A percentile compares a stretch with the other conserved stretches of the same genome.
Evolutionary conservation across 768 basidiomycete species (phyloP).

Genomic region (Naganishia vishniacii): DNA sequence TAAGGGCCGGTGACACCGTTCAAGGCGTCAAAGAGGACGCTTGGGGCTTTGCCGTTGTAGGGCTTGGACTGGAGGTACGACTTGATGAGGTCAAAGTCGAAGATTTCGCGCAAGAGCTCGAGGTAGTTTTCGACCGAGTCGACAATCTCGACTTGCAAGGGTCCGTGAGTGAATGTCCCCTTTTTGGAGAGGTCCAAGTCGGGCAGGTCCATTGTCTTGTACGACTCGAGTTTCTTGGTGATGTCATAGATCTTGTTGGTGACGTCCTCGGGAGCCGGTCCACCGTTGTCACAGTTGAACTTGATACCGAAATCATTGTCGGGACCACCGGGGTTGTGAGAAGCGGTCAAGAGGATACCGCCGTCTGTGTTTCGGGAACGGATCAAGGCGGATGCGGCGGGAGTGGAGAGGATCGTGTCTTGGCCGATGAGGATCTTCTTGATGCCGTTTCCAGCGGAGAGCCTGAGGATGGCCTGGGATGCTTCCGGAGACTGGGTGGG

Average conservation of each 20-base stretch:
- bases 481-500: constrained; percentile 48
- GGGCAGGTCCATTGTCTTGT: constrained; percentile 74
- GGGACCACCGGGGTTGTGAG: constrained; percentile 98
- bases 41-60: constrained; percentile 55
- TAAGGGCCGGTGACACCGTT: constrained; percentile 98
- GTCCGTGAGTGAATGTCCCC: constrained; percentile 73
- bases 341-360: constrained; percentile 92
- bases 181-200: constrained; percentile 76
- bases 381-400: constrained; percentile 92
- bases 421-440: constrained; percentile 85
- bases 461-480: constrained; percentile 84
- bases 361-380: constrained; percentile 93
- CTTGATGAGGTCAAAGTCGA: constrained; percentile 90
- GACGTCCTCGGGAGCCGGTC: constrained; percentile 90
- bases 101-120: constrained; percentile 74
- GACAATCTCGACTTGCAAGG: constrained; percentile 78
- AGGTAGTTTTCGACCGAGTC: constrained; percentile 90
- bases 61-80: constrained; percentile 67
- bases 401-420: constrained; percentile 87
- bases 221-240: constrained; percentile 76
- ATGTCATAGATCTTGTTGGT: constrained; percentile 92
- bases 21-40: constrained; percentile 89
- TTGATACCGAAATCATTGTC: constrained; percentile 98
- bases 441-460: constrained; percentile 91
- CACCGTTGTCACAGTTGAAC: constrained; percentile 96